Conservation (phyloP, 805 yeast genomes). For the Ogataea pilisensis region DNA sequence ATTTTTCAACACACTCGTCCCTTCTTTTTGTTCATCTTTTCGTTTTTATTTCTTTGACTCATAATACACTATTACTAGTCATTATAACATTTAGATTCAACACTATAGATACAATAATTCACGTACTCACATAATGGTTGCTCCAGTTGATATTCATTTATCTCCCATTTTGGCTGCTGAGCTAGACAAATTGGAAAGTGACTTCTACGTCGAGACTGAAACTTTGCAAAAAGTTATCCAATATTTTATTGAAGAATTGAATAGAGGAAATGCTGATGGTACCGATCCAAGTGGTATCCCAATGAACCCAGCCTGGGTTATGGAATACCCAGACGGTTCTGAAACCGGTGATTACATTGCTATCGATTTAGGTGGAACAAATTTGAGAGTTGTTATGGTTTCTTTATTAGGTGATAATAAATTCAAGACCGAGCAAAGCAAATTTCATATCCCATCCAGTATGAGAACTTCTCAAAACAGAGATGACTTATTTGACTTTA, state of each 20-base stretch:
- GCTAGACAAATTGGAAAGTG: constrained; percentile 31
- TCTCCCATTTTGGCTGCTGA: constrained; percentile 32
- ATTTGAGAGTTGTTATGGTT: constrained; percentile 52
- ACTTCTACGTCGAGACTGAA: constrained; percentile 40
- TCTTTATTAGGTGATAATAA: constrained; percentile 66
- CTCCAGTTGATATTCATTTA: constrained; percentile 1
- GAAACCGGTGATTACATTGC: constrained; percentile 59
- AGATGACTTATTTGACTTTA: constrained; percentile 82
- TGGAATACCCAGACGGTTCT: constrained; percentile 54
- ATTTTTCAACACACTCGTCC: not conserved
- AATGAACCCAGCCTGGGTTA: constrained; percentile 58
- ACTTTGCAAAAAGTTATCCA: constrained; percentile 41
- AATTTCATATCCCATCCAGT: constrained; percentile 72
- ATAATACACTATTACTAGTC: no score
- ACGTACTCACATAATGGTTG: constrained; percentile 5
- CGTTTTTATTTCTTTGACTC: no score
- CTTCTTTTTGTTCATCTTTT: not conserved
- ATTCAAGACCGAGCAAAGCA: constrained; percentile 85
- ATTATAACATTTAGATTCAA: no score
- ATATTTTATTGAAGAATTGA: constrained; percentile 48
- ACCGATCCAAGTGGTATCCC: constrained; percentile 44
- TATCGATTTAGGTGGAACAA: constrained; percentile 61
- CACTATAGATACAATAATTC: no score
- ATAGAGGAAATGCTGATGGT: constrained; percentile 52
- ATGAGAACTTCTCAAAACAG: constrained; percentile 73